phyloP scores from a whole-genome alignment of 306 rosid genomes.

The Rosa lucieae region DNA sequence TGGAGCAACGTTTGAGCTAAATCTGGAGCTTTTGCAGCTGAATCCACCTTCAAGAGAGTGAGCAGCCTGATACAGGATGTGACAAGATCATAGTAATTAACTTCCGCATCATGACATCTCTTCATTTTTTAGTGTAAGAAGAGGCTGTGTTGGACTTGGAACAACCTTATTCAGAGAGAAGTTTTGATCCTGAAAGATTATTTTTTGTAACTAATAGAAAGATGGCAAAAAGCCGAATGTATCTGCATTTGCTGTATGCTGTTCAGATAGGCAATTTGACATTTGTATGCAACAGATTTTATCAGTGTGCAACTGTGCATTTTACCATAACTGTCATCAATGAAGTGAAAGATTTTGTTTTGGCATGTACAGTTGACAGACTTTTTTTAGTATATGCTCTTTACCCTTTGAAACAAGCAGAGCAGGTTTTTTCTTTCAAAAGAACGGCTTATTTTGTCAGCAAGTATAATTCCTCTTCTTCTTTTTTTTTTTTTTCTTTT shows the following conservation, averaged over 20 bases:
- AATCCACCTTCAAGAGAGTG: conserved; percentile 41
- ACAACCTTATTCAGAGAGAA: neutral
- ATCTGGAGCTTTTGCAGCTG: conserved; percentile 77
- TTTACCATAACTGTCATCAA: neutral
- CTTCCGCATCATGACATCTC: neutral
- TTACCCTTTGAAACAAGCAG: neutral
- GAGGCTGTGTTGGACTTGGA: neutral
- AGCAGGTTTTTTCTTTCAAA: neutral
- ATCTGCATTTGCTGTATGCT: neutral
- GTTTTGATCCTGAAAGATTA: neutral
- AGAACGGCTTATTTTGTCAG: neutral
- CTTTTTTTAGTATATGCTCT: neutral
- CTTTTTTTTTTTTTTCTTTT: too few species aligned
- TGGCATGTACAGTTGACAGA: neutral
- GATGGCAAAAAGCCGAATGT: neutral
- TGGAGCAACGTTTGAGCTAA: conserved; percentile 86
- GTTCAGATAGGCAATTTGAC: neutral
- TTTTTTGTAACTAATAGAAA: neutral
- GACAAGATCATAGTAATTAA: conserved; percentile 6
- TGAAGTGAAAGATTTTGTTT: neutral
- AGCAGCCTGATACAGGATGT: conserved; percentile 26
- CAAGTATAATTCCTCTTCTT: too few species aligned
- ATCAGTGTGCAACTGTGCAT: neutral
- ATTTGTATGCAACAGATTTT: neutral
- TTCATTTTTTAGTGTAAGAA: neutral